These are phyloP conservation scores for Eucalyptus sideroxylon DNA, from an alignment of 345 rosid genomes.

Conservation along the genomic window DNA sequence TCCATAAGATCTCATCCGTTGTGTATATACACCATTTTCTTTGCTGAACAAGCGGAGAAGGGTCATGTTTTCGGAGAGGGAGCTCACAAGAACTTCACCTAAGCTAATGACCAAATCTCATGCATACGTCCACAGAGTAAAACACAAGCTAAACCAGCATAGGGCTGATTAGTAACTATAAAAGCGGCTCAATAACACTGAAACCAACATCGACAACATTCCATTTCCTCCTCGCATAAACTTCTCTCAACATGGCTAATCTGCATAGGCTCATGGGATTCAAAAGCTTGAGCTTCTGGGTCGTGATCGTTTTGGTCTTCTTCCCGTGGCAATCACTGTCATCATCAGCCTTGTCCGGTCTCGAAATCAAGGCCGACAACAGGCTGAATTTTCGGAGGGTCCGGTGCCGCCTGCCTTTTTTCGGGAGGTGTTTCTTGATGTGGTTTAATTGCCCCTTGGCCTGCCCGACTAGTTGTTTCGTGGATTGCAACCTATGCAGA, in stretches of 20 bases:
- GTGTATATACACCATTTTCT: not conserved
- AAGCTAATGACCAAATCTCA: not conserved
- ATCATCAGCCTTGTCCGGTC: not conserved
- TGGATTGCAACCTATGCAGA: not conserved
- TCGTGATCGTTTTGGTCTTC: not conserved
- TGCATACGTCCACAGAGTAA: not conserved
- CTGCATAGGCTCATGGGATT: not conserved
- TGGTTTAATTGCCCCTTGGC: not conserved
- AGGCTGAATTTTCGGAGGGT: not conserved
- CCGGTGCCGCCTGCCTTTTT: not conserved
- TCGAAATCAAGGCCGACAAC: not conserved
- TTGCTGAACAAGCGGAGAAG: not conserved
- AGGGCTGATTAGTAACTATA: not conserved
- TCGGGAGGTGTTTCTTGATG: not conserved
- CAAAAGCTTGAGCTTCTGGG: not conserved
- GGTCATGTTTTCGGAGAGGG: not conserved
- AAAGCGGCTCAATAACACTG: not conserved
- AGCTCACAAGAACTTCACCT: not conserved
- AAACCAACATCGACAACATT: not conserved
- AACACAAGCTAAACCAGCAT: not conserved
- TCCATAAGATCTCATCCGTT: not conserved
- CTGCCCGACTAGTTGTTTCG: not conserved
- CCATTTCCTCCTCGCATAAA: not conserved
- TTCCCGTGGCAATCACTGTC: not conserved
- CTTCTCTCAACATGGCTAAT: not conserved